Conservation (phyloP, 164 flowering plant genomes). For the Stephania yunnanensis region DNA sequence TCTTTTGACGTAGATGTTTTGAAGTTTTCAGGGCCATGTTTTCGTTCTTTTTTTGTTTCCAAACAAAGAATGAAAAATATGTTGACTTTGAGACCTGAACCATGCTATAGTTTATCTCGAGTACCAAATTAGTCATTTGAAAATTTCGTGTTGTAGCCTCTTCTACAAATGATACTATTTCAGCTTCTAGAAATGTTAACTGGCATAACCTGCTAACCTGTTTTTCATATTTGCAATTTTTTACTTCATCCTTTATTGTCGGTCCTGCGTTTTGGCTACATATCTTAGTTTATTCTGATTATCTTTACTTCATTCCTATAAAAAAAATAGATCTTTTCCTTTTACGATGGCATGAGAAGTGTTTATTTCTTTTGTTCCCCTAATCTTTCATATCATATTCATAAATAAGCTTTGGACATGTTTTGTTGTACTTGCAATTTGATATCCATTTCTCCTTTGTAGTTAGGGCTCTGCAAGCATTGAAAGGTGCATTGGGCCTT, state of each 20-base stretch:
- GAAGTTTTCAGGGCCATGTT: too few species aligned
- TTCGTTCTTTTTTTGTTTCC: too few species aligned
- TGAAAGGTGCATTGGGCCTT: slow-evolving; percentile 73
- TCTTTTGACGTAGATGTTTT: too few species aligned
- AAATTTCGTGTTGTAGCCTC: not conserved
- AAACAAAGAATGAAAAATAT: too few species aligned
- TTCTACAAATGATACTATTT: not conserved
- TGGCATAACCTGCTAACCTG: not conserved
- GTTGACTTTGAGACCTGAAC: too few species aligned
- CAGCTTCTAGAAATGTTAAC: not conserved
- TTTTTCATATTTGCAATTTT: slow-evolving; percentile 2
- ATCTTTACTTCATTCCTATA: not conserved
- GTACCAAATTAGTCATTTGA: not conserved
- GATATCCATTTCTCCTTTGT: slow-evolving; percentile 9
- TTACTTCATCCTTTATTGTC: not conserved
- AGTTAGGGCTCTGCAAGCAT: slow-evolving; percentile 70
- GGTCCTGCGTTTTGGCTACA: not conserved
- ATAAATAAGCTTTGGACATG: not conserved
- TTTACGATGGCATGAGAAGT: not conserved
- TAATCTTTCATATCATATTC: not conserved
- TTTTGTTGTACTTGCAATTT: slow-evolving; percentile 13
- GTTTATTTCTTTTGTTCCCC: not conserved
- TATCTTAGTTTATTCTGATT: not conserved
- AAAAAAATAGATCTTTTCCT: too few species aligned
- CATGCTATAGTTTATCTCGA: not conserved